Evolutionary conservation across 2,329 filamentous ascomycete genomes (phyloP), one percentile per base, ranked within the genome.

Genomic region (Alternaria conjuncta): DNA sequence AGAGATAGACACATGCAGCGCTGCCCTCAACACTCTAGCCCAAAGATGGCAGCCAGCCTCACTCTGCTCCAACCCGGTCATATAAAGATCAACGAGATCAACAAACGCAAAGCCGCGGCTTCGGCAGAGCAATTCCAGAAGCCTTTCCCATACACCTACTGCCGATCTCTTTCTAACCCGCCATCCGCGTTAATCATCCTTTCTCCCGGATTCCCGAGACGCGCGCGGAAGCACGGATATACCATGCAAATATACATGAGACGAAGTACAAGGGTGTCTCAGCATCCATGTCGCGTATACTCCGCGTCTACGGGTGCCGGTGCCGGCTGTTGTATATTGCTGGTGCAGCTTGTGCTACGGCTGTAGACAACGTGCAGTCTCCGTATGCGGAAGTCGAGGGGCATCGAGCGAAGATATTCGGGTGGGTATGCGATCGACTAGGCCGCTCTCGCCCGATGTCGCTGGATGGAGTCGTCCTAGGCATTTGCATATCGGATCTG

Each of bases 251-350:
- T 55, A 21, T 20, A 25, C 23, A 43, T 3, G 32, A 47, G 23
- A n/a, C 26, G 30, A 21, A 26, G 44, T 9, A 13, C 25, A 25
- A 36, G 43, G 21, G 18, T 32, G 7, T 6, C 13, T 2, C 36
- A 41, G 36, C n/a, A 41, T 41, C 54, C 54, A 47, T 23, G 54
- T 57, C 20, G 26, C 13, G 13, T 12, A 28, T 4, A 18, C 25
- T 44, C 5, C 51, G 18, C 53, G 10, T 55, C 15, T 28, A 43
- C 53, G 32, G 18, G 30, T 25, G 23, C 12, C 18, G 41, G 30
- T 44, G 36, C 36, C 53, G 36, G 36, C 36, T 44, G 32, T 44
- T 43, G 50, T 41, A 55, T 18, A 43, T 25, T 55, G 15, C 32
- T 26, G 28, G 20, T 51, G 30, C 18, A 15, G 20, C 30, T 30